Conservation (phyloP, 805 yeast species). For the Kluyveromyces wickerhamii region DNA sequence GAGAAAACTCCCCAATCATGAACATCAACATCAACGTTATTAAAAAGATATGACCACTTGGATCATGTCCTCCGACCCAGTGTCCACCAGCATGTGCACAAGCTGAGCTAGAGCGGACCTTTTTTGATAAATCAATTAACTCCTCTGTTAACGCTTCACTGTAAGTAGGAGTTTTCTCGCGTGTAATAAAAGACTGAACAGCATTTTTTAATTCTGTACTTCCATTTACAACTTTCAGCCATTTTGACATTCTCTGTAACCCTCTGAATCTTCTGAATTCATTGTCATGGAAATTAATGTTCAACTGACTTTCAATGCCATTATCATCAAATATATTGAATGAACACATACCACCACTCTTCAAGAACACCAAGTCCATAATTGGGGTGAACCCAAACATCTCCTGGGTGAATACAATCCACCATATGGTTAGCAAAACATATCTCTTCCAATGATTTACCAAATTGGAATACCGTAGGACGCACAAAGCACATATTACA, state of each 20-base stretch:
- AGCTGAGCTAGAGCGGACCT: slow-evolving; percentile 12
- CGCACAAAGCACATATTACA: slow-evolving; percentile 28
- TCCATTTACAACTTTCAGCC: slow-evolving; percentile 6
- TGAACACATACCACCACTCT: slow-evolving; percentile 76
- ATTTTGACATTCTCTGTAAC: slow-evolving; percentile 11
- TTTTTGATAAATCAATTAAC: neutral
- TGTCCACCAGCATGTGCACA: slow-evolving; percentile 56
- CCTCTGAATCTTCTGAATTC: slow-evolving; percentile 12
- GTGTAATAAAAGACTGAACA: neutral
- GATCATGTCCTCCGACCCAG: slow-evolving; percentile 90
- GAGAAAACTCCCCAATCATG: slow-evolving; percentile 50
- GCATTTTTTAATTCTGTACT: slow-evolving; percentile 10
- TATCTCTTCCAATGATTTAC: slow-evolving; percentile 32
- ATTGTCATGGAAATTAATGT: slow-evolving; percentile 16
- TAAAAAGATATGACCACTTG: slow-evolving; percentile 87
- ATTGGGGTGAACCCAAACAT: slow-evolving; percentile 70
- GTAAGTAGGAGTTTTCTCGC: neutral
- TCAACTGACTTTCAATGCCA: slow-evolving; percentile 8
- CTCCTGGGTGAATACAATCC: slow-evolving; percentile 74
- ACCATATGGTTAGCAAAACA: slow-evolving; percentile 58
- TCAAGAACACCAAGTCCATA: slow-evolving; percentile 76
- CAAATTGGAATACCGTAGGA: slow-evolving; percentile 10
- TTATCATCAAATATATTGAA: slow-evolving; percentile 19
- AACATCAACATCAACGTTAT: slow-evolving; percentile 38
- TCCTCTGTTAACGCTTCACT: neutral